phyloP scores from a whole-genome alignment of 2,329 filamentous ascomycete species.

The Lizonia empirigonia region DNA sequence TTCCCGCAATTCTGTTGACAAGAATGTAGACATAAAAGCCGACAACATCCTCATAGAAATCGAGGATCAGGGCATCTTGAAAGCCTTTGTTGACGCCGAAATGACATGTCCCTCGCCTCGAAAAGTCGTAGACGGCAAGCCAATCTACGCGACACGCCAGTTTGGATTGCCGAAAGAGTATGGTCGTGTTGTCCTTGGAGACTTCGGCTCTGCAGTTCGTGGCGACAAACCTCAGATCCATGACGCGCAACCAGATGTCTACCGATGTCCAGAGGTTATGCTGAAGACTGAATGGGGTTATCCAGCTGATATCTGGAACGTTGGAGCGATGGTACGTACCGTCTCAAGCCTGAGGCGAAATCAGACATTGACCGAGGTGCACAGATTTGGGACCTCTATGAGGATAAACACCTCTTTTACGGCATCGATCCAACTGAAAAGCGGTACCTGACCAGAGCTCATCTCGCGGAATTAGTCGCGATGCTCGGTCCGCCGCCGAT shows the following conservation, averaged over 20 bases:
- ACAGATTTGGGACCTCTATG: conserved; percentile 48
- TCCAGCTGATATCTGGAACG: conserved; percentile 48
- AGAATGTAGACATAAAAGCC: conserved; percentile 49
- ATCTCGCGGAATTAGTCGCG: conserved; percentile 38
- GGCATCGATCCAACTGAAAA: conserved; percentile 23
- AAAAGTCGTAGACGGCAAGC: conserved; percentile 36
- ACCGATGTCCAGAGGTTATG: conserved; percentile 49
- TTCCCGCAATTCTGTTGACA: not conserved
- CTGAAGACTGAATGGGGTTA: conserved; percentile 46
- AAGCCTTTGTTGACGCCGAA: conserved; percentile 45
- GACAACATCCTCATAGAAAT: conserved; percentile 51
- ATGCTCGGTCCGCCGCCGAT: conserved; percentile 26
- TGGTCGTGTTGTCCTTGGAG: conserved; percentile 44
- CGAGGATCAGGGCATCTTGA: conserved; percentile 44
- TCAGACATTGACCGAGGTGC: conserved; percentile 2
- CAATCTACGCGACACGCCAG: conserved; percentile 46
- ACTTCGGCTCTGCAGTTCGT: conserved; percentile 24
- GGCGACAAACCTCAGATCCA: conserved; percentile 26
- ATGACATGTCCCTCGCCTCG: conserved; percentile 45
- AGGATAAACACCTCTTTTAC: conserved; percentile 42
- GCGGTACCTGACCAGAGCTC: conserved; percentile 30
- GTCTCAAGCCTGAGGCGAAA: conserved; percentile 1
- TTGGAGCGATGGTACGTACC: conserved; percentile 45
- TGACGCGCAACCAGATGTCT: conserved; percentile 44
- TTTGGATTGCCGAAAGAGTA: conserved; percentile 43